Conservation (phyloP, 768 basidiomycete genomes). For the Saitozyma sp. region DNA sequence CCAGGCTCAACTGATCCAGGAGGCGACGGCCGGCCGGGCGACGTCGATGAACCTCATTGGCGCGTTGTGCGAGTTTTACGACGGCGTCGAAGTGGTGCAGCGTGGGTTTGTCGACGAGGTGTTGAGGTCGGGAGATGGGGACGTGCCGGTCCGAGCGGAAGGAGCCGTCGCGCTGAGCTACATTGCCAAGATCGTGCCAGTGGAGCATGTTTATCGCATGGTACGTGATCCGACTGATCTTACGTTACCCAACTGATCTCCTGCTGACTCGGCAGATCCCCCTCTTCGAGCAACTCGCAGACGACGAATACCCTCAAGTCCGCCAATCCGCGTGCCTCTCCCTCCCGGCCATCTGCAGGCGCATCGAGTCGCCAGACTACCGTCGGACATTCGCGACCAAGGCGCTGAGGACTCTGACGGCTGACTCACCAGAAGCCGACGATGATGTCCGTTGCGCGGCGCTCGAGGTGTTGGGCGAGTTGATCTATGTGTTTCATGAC, state of each 20-base stretch:
- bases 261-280: conserved; percentile 62
- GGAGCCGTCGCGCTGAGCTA: conserved; percentile 85
- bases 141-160: conserved; percentile 54
- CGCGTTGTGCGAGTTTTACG: conserved; percentile 65
- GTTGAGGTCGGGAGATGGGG: conserved; percentile 67
- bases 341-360: conserved; percentile 73
- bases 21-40: conserved; percentile 79
- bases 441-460: conserved; percentile 71
- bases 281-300: conserved; percentile 68
- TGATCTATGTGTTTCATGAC: conserved; percentile 75
- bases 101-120: conserved; percentile 53
- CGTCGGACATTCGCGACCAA: conserved; percentile 68
- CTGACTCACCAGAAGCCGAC: conserved; percentile 6
- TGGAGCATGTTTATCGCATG: conserved; percentile 65
- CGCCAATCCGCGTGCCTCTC: conserved; percentile 84
- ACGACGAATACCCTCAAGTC: conserved; percentile 76
- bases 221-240: conserved; percentile 54
- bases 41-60: conserved; percentile 94
- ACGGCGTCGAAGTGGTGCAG: conserved; percentile 29
- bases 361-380: conserved; percentile 60
- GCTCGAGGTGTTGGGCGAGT: conserved; percentile 84
- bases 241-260: conserved; percentile 54
- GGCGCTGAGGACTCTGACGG: conserved; percentile 61
- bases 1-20: conserved; percentile 57
- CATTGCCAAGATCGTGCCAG: conserved; percentile 80